Percentiles rank a stretch among this genome's conserved stretches.
phyloP scores from a whole-genome alignment of 1,284 basidiomycete genomes.

The Porogramme epimiltina region DNA sequence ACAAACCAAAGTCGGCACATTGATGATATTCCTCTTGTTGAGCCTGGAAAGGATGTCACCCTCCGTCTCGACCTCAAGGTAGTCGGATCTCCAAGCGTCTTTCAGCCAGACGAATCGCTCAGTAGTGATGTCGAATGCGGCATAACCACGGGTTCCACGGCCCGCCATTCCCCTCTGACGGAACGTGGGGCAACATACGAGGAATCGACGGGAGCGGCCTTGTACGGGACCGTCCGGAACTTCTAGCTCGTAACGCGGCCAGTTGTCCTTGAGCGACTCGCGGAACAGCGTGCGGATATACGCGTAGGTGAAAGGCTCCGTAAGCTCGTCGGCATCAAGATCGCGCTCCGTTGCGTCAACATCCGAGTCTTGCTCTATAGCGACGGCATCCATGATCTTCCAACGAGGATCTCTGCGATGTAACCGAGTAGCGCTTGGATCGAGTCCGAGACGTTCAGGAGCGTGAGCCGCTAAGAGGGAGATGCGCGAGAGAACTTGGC shows the following conservation, averaged over 20 bases:
- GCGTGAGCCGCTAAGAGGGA: conserved; percentile 1
- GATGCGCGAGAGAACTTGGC: conserved; percentile 16
- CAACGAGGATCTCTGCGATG: background rate
- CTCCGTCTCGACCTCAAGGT: conserved; percentile 8
- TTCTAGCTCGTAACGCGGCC: conserved; percentile 9
- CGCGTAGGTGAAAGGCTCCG: background rate
- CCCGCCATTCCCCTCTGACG: background rate
- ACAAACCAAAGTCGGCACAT: conserved; percentile 14
- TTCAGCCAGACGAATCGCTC: conserved; percentile 14
- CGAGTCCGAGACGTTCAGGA: conserved; percentile 6
- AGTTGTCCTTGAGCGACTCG: background rate
- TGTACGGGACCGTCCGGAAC: background rate
- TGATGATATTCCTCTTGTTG: background rate
- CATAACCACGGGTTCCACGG: conserved; percentile 11
- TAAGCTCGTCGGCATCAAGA: background rate
- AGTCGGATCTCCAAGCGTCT: conserved; percentile 15
- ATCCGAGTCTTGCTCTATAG: background rate
- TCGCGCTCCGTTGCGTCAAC: background rate
- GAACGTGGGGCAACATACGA: conserved; percentile 5
- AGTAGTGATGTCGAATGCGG: conserved; percentile 8
- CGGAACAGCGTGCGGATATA: conserved; percentile 9
- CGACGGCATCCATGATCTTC: conserved; percentile 6
- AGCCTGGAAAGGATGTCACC: conserved; percentile 5
- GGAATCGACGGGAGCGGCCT: background rate
- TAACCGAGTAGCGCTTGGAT: conserved; percentile 8